A percentile compares a stretch with the other conserved stretches of the same genome.
Evolutionary conservation across 495 filamentous ascomycete genomes (phyloP).

Genomic region (Penicillium bovifimosum): DNA sequence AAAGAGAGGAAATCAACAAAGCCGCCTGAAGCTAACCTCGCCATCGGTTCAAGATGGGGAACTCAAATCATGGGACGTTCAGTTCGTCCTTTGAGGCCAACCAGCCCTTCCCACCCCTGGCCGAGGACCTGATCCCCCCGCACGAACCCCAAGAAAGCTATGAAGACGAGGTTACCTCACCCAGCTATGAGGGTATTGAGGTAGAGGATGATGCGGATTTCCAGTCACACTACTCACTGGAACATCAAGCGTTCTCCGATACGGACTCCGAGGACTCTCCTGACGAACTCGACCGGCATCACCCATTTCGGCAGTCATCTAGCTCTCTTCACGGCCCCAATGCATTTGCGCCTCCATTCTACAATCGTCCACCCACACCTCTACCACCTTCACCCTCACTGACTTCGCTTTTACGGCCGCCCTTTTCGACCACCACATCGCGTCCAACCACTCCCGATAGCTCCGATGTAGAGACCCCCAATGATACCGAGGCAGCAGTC

Average conservation of each 20-base stretch:
- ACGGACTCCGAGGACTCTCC: slow-evolving; percentile 37
- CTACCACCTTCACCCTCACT: slow-evolving; percentile 89
- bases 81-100: slow-evolving; percentile 28
- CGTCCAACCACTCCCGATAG: slow-evolving; percentile 87
- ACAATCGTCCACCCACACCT: slow-evolving; percentile 81
- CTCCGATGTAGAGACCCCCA: slow-evolving; percentile 72
- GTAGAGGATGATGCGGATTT: slow-evolving; percentile 43
- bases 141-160: slow-evolving; percentile 24
- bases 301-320: slow-evolving; percentile 40
- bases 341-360: slow-evolving; percentile 81
- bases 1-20: not conserved
- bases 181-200: slow-evolving; percentile 29
- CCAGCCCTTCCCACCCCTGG: slow-evolving; percentile 37
- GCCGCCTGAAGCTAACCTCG: too few relatives aligned
- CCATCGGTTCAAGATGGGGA: slow-evolving; percentile 5
- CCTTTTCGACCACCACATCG: slow-evolving; percentile 64
- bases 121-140: slow-evolving; percentile 26
- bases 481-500: slow-evolving; percentile 57
- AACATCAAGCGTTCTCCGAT: slow-evolving; percentile 38
- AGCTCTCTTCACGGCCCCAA: slow-evolving; percentile 41
- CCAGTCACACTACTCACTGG: slow-evolving; percentile 43
- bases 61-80: slow-evolving; percentile 3
- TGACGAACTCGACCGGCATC: slow-evolving; percentile 32
- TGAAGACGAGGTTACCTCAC: slow-evolving; percentile 28
- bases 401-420: slow-evolving; percentile 85